Base-by-base conservation (phyloP, 257 asterid genomes). In the Solanum paucissectum region DNA sequence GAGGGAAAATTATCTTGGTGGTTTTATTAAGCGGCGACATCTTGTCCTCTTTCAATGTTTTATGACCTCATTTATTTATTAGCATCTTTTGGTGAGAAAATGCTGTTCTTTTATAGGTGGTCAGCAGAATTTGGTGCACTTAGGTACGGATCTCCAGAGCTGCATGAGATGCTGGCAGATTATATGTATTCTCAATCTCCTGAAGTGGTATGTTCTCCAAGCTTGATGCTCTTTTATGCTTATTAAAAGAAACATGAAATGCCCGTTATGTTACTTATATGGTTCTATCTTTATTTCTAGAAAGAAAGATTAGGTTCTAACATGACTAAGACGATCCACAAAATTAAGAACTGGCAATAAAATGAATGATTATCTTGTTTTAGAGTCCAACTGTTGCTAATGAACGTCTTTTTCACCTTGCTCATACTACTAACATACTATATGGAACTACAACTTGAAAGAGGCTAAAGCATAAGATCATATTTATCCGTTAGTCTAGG, bases 151-250 rank as follows among this genome's bases (percentile, higher is more conserved):
- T 95, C 98, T 90, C 98, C 98, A 40, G 98, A 97, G 90, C 90
- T 97, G 38, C 98, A 97, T 85, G 99, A 95, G 88, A 95, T 97
- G 98, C 91, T 95, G 81, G 99, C 98, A 81, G 98, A 95, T 44
- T 97, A 95, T 91, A 87, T 95, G 85, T 97, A 92, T 87, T 90
- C 98, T 36, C 98, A 95, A 90, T 97, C 98, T 62, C 98, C 99
- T 89, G 99, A 97, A 88, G 90, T 92, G 98, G 99, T 97, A 94
- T 32, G 87, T 87, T 73, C 76, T 44, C 25, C 76, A 81, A 27
- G 84, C 46, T 72, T 87, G 81, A 73, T 64, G 79, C 87, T 88
- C 58, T 87, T 87, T 69, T 32, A 84, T 25, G 60, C 66, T 40
- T 68, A 38, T 38, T 38, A 23, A 46, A 66, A 85, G 81, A 37